These are phyloP conservation scores for Lactarius indigo DNA, from an alignment of 768 basidiomycete species.

Conservation along the genomic window DNA sequence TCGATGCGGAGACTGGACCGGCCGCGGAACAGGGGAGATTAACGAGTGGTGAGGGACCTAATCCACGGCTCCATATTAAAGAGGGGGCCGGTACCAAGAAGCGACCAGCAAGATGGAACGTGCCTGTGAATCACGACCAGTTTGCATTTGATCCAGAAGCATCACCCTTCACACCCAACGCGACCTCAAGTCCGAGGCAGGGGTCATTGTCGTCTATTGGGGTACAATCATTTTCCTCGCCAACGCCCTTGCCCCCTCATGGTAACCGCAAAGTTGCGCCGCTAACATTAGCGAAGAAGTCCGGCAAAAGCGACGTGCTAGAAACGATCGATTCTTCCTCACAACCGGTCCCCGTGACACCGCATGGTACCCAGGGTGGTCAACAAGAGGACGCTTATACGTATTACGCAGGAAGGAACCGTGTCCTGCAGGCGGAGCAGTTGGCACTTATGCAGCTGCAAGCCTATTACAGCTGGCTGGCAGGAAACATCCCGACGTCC, in stretches of 20 bases:
- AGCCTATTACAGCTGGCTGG: constrained; percentile 13
- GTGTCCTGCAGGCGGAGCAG: constrained; percentile 13
- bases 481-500: not conserved
- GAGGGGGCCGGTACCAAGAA: not conserved
- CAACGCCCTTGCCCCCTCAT: constrained; percentile 16
- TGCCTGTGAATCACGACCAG: not conserved
- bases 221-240: constrained; percentile 17
- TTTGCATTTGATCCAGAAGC: constrained; percentile 22
- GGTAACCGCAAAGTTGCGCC: constrained; percentile 14
- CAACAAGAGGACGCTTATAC: constrained; percentile 10
- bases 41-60: not conserved
- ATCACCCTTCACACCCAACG: constrained; percentile 22
- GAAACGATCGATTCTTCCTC: constrained; percentile 2
- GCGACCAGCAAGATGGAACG: not conserved
- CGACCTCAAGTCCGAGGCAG: constrained; percentile 23
- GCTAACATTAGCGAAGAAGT: not conserved
- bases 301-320: not conserved
- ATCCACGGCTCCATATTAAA: not conserved
- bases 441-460: constrained; percentile 13
- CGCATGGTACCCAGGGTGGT: not conserved
- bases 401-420: constrained; percentile 3
- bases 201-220: constrained; percentile 8
- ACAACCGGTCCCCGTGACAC: not conserved
- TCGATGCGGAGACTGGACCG: constrained; percentile 1
- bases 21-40: not conserved